These are phyloP conservation scores for Anthracocystis walkeri DNA, from an alignment of 1,284 basidiomycete genomes.

Conservation along the genomic window DNA sequence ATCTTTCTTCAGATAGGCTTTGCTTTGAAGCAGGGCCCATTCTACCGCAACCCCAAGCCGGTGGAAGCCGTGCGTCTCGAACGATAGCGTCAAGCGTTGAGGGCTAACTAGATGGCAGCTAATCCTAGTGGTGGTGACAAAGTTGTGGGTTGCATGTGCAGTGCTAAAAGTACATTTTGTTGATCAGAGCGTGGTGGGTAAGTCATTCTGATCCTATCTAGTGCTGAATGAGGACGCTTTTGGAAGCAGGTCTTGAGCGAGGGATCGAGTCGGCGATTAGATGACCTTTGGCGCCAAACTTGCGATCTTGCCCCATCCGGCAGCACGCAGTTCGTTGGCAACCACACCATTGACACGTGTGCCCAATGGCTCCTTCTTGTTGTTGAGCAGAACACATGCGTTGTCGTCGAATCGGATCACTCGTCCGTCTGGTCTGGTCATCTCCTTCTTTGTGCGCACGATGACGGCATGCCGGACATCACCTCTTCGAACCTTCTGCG, in stretches of 20 bases:
- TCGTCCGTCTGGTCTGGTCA: conserved; percentile 86
- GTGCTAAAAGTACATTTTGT: conserved; percentile 38
- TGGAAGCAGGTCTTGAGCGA: background rate
- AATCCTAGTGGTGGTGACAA: conserved; percentile 11
- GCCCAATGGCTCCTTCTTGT: conserved; percentile 95
- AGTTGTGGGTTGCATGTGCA: conserved; percentile 6
- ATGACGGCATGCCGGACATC: conserved; percentile 95
- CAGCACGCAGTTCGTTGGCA: conserved; percentile 86
- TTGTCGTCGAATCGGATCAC: conserved; percentile 95
- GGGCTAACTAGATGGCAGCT: background rate
- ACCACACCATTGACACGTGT: conserved; percentile 95
- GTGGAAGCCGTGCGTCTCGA: no score
- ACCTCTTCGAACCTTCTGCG: conserved; percentile 80
- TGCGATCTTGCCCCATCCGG: conserved; percentile 95
- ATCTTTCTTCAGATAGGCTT: background rate
- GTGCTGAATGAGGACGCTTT: conserved; percentile 16
- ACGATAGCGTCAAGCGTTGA: no score
- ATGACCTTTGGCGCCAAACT: conserved; percentile 89
- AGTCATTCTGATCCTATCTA: no score
- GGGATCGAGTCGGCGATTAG: conserved; percentile 18
- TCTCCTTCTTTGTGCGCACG: conserved; percentile 87
- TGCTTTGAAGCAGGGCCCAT: background rate
- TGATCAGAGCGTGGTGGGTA: background rate
- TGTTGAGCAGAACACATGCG: conserved; percentile 93
- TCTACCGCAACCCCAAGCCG: background rate